Percentiles rank a stretch among this genome's conserved stretches.
These are phyloP conservation scores for Tricholoma sp. DNA, from an alignment of 768 basidiomycete species.

Conservation along the genomic window DNA sequence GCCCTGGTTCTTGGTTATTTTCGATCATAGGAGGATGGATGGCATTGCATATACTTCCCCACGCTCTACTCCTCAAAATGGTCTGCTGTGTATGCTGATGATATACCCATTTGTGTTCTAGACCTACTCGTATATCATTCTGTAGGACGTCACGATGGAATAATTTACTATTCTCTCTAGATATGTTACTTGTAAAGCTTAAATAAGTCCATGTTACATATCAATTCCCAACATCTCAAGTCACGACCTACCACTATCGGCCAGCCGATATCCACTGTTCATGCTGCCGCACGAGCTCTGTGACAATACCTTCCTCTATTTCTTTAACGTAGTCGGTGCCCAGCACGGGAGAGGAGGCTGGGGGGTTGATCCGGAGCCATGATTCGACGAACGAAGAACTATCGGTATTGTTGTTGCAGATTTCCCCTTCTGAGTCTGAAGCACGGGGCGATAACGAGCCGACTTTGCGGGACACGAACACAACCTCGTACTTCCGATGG, in stretches of 20 bases:
- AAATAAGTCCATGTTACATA: not conserved
- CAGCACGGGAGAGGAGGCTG: conserved; percentile 28
- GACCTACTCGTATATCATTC: not conserved
- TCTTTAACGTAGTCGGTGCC: conserved; percentile 48
- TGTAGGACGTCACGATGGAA: not conserved
- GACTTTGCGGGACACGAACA: conserved; percentile 68
- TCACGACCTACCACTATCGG: not conserved
- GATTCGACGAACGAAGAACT: conserved; percentile 39
- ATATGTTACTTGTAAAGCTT: not conserved
- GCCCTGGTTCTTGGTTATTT: not conserved
- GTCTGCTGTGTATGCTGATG: not conserved
- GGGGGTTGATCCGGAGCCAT: conserved; percentile 59
- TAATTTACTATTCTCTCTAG: conserved; percentile 7
- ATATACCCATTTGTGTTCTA: not conserved
- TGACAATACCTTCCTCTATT: conserved; percentile 90
- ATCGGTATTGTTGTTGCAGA: conserved; percentile 3
- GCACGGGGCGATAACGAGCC: conserved; percentile 14
- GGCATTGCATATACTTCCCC: not conserved
- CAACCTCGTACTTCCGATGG: conserved; percentile 85
- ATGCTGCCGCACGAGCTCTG: conserved; percentile 72
- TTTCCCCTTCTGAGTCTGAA: conserved; percentile 1
- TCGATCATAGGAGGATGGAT: not conserved
- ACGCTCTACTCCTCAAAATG: not conserved
- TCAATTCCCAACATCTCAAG: not conserved
- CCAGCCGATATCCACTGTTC: conserved; percentile 51